Base-by-base conservation (phyloP, 768 basidiomycete species). In the Pleurotus eryngii region DNA sequence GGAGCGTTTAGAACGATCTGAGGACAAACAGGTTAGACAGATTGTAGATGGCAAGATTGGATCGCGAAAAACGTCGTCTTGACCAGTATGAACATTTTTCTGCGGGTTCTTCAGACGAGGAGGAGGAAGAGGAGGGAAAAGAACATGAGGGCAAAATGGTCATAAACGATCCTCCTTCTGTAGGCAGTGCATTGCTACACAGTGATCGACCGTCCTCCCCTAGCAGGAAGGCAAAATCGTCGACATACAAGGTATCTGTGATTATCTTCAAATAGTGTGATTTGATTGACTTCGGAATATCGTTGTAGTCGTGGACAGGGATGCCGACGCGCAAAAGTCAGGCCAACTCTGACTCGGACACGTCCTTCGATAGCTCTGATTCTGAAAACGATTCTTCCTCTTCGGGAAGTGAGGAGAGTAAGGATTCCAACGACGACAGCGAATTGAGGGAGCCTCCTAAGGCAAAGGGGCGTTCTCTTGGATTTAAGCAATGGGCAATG, bases 401-500 rank as follows among this genome's bases (percentile, higher is more conserved):
- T 9, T 62, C 58, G 11, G 48, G 63, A 40, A 57, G 49, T n/a
- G 63, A 54, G 9, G 67, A 62, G 22, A 55, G 54, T 24, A 61
- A 55, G 27, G 64, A 60, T 50, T 46, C 6, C 60, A 57, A 5
- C 59, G 62, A 30, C 27, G 49, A 56, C 59, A 12, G 54, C 62
- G 4, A 60, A 64, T 67, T 67, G 17, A 60, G 68, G 4, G 63
- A 67, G 22, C 22, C 60, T 12, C 63, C 64, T 14, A 59, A 63
- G 20, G 65, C 61, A 51, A 68, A 62, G 49, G 77, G 72, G 63
- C 84, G 77, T 59, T 66, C 68, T 26, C 64, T 74, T 3, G 81
- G 83, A 5, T 98, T 97, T 81, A 97, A 97, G 68, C 78, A 86
- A 40, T 97, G 95, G 95, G 95, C 95, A 0, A 67, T 86, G 59